These are phyloP conservation scores for Euphorbia corollata DNA, from an alignment of 441 rosid genomes.

Conservation along the genomic window DNA sequence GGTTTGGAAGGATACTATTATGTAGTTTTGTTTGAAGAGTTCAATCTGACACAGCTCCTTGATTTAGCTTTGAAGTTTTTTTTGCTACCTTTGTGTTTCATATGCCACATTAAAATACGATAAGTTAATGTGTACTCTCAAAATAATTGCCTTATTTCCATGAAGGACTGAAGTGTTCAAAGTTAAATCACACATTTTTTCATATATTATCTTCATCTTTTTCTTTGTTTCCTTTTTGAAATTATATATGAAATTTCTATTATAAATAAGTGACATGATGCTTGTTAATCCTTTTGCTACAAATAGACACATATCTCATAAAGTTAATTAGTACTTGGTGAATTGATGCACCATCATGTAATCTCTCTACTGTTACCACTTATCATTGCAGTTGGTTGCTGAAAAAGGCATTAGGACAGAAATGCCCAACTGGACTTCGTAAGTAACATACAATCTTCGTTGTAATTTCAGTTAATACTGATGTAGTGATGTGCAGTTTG, in stretches of 20 bases:
- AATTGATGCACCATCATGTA: neutral
- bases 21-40: neutral
- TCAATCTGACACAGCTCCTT: neutral
- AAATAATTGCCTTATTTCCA: neutral
- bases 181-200: neutral
- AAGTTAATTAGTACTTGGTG: neutral
- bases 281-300: neutral
- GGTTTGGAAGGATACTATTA: neutral
- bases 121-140: neutral
- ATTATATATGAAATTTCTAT: neutral
- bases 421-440: constrained; percentile 63
- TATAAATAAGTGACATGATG: neutral
- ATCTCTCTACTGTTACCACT: constrained; percentile 17
- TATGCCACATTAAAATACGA: neutral
- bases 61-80: neutral
- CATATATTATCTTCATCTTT: neutral
- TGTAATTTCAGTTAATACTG: constrained; percentile 11
- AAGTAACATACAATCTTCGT: constrained; percentile 34
- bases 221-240: neutral
- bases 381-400: constrained; percentile 51
- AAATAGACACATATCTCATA: neutral
- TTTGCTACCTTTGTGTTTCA: neutral
- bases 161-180: neutral
- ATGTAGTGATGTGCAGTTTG: constrained; percentile 11
- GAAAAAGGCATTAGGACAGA: constrained; percentile 55